These are phyloP conservation scores for Phytopythium cucurbitacearum DNA, from an alignment of 352 stramenopile species.

Conservation along the genomic window DNA sequence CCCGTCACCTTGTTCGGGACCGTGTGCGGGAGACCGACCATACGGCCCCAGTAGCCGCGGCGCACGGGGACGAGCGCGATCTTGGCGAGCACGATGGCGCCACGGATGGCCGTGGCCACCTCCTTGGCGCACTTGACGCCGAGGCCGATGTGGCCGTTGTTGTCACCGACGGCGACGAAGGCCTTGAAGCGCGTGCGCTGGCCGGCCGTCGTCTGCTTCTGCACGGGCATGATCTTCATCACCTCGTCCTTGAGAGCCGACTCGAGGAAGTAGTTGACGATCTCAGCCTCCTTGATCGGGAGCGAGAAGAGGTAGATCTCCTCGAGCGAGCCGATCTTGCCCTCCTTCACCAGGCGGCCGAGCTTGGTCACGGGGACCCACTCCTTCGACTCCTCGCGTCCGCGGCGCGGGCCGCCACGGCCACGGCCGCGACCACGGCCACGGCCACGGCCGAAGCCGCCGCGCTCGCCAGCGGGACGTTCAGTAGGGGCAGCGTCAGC, in stretches of 20 bases:
- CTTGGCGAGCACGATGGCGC: slow-evolving; percentile 99
- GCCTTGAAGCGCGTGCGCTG: slow-evolving; percentile 99
- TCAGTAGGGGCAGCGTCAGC: slow-evolving; percentile 58
- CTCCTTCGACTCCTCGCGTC: slow-evolving; percentile 92
- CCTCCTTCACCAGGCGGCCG: slow-evolving; percentile 99
- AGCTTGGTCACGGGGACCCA: slow-evolving; percentile 99
- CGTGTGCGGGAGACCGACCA: slow-evolving; percentile 94
- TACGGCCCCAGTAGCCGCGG: slow-evolving; percentile 98
- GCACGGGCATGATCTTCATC: slow-evolving; percentile 99
- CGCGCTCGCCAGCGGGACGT: slow-evolving; percentile 79
- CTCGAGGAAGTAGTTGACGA: slow-evolving; percentile 99
- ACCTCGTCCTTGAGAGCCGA: slow-evolving; percentile 99
- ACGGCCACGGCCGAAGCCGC: slow-evolving; percentile 92
- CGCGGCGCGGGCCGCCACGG: slow-evolving; percentile 79
- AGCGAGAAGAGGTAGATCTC: slow-evolving; percentile 99
- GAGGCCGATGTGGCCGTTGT: slow-evolving; percentile 98
- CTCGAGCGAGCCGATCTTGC: slow-evolving; percentile 99
- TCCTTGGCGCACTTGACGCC: slow-evolving; percentile 99
- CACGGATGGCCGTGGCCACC: slow-evolving; percentile 98
- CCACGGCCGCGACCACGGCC: slow-evolving; percentile 85
- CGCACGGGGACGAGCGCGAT: slow-evolving; percentile 97
- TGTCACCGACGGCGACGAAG: slow-evolving; percentile 99
- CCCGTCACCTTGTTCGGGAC: slow-evolving; percentile 99
- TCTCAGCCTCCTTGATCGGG: slow-evolving; percentile 99
- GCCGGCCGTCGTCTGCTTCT: slow-evolving; percentile 99